Evolutionary conservation across 257 asterid species (phyloP).

Genomic region (Mitragyna speciosa): DNA sequence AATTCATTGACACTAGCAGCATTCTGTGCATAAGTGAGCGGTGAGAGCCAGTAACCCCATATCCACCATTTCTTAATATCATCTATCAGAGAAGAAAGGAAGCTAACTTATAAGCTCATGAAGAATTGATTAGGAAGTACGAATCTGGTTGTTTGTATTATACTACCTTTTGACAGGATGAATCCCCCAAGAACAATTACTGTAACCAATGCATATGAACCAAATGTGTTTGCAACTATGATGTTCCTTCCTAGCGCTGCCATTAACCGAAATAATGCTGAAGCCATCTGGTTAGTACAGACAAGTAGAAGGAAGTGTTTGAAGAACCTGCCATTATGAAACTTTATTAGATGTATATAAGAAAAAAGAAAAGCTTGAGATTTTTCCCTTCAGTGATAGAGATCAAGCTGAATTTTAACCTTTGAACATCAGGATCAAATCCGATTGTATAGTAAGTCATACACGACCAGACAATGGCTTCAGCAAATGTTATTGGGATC

Average conservation of each 20-base stretch:
- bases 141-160: not conserved
- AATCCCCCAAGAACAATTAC: slow-evolving; percentile 91
- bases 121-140: not conserved
- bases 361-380: not conserved
- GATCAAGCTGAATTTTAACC: slow-evolving; percentile 35
- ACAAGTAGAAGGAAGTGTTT: slow-evolving; percentile 61
- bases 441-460: slow-evolving; percentile 84
- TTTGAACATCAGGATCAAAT: slow-evolving; percentile 71
- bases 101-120: not conserved
- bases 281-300: slow-evolving; percentile 85
- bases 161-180: slow-evolving; percentile 73
- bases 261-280: slow-evolving; percentile 81
- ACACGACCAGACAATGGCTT: slow-evolving; percentile 74
- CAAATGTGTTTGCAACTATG: slow-evolving; percentile 90
- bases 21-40: slow-evolving; percentile 90
- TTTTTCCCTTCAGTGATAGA: not conserved
- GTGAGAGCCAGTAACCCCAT: slow-evolving; percentile 97
- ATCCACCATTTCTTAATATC: slow-evolving; percentile 68
- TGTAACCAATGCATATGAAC: slow-evolving; percentile 78
- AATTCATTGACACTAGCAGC: slow-evolving; percentile 88
- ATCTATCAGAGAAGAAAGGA: slow-evolving; percentile 1
- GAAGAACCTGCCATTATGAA: slow-evolving; percentile 50
- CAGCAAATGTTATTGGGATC: slow-evolving; percentile 62
- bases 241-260: slow-evolving; percentile 79
- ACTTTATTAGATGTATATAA: not conserved